phyloP scores from a whole-genome alignment of 768 basidiomycete species.

The Harrya chromipes region DNA sequence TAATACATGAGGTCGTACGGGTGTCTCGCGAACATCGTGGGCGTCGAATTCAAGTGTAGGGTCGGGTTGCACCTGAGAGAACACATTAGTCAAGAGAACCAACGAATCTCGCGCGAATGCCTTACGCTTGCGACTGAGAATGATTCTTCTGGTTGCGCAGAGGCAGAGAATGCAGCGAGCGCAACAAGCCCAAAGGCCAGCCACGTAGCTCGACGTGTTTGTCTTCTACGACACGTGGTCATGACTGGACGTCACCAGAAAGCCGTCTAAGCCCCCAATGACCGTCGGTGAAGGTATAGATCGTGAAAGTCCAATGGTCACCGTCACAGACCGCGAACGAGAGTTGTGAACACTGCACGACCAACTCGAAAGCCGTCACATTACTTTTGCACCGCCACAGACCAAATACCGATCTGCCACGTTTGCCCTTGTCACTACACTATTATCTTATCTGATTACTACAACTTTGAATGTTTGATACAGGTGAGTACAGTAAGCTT shows the following conservation, averaged over 20 bases:
- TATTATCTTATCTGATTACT: conserved; percentile 12
- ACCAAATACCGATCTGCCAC: conserved; percentile 9
- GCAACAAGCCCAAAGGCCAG: conserved; percentile 58
- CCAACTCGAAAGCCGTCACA: too few species aligned
- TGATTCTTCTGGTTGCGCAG: conserved; percentile 34
- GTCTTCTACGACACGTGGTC: conserved; percentile 18
- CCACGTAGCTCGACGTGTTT: conserved; percentile 49
- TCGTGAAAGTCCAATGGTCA: not conserved
- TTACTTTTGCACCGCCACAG: conserved; percentile 15
- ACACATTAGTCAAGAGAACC: not conserved
- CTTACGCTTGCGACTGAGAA: conserved; percentile 20
- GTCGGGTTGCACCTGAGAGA: conserved; percentile 15
- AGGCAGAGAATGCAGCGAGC: conserved; percentile 43
- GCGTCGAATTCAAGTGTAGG: conserved; percentile 2
- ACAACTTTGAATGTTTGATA: too few species aligned
- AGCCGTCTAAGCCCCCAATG: not conserved
- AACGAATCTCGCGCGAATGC: not conserved
- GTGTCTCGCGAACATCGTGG: conserved; percentile 10
- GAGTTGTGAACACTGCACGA: not conserved
- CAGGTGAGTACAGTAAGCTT: not conserved
- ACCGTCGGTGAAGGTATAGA: not conserved
- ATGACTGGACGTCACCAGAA: conserved; percentile 8
- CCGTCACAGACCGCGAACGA: not conserved
- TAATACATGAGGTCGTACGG: conserved; percentile 10
- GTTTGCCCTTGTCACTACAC: conserved; percentile 5